A percentile compares a stretch with the other conserved stretches of the same genome.
Conservation (phyloP, 2,329 filamentous ascomycete genomes). For the Neopestalotiopsis sp. region DNA sequence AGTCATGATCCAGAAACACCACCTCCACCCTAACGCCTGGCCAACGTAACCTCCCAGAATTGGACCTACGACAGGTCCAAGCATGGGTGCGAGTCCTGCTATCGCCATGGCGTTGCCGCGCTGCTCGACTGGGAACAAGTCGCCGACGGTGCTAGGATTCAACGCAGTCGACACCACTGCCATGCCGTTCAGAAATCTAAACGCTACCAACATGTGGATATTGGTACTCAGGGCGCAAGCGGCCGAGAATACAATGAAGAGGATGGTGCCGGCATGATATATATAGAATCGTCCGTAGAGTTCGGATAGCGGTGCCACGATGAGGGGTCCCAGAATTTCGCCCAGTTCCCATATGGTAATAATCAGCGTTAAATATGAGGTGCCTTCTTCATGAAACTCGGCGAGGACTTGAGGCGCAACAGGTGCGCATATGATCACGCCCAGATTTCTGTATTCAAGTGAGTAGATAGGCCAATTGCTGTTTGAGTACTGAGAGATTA, state of each 20-base stretch:
- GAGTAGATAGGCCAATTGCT: background rate
- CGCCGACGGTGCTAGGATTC: constrained; percentile 12
- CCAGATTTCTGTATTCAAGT: background rate
- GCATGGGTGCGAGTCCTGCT: constrained; percentile 13
- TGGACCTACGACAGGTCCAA: constrained; percentile 45
- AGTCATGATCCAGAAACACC: constrained; percentile 44
- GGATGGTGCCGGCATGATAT: constrained; percentile 51
- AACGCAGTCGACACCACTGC: constrained; percentile 25
- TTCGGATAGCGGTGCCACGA: constrained; percentile 66
- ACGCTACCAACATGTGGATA: constrained; percentile 28
- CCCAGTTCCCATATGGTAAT: constrained; percentile 15
- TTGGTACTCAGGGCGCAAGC: constrained; percentile 29
- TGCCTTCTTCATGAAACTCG: background rate
- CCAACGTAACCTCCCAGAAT: constrained; percentile 44
- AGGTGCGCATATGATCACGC: background rate
- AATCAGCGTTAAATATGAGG: background rate
- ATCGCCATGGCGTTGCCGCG: constrained; percentile 51
- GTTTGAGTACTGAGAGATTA: background rate
- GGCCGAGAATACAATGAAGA: constrained; percentile 45
- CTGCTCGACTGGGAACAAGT: constrained; percentile 40
- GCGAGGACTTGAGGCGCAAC: background rate
- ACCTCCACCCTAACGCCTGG: constrained; percentile 50
- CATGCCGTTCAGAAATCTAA: constrained; percentile 31
- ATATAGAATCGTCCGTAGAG: constrained; percentile 60
- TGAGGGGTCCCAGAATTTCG: constrained; percentile 41